Conservation (phyloP, 257 asterid genomes). For the Primulina tabacum region DNA sequence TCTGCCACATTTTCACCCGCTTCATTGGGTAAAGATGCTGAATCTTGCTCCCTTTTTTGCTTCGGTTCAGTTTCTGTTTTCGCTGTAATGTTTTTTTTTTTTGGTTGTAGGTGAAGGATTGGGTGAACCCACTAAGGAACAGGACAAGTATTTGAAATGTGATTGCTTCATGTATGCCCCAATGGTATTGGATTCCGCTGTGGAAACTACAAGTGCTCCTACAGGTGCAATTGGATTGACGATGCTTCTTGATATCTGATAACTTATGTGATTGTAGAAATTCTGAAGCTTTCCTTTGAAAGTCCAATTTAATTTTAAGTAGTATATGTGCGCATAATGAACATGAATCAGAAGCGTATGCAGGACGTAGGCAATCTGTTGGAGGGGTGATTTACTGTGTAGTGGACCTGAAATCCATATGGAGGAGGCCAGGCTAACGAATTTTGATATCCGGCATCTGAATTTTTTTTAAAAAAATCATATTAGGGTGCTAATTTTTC, state of each 20-base stretch:
- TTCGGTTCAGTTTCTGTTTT: not conserved
- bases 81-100: not conserved
- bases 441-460: too few relatives aligned
- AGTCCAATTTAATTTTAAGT: too few relatives aligned
- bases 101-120: slow-evolving; percentile 26
- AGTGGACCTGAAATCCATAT: too few relatives aligned
- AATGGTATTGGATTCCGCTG: slow-evolving; percentile 17
- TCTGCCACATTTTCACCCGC: not conserved
- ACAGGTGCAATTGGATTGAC: slow-evolving; percentile 25
- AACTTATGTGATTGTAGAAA: not conserved
- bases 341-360: too few relatives aligned
- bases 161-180: slow-evolving; percentile 58
- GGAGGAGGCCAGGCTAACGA: too few relatives aligned
- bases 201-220: not conserved
- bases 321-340: too few relatives aligned
- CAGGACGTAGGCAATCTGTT: too few relatives aligned
- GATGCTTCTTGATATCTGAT: not conserved
- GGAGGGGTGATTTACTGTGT: too few relatives aligned
- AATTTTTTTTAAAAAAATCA: too few relatives aligned
- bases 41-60: not conserved
- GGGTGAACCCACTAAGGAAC: slow-evolving; percentile 17
- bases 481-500: too few relatives aligned
- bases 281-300: too few relatives aligned
- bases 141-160: slow-evolving; percentile 33
- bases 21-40: slow-evolving; percentile 15